A percentile compares a stretch with the other conserved stretches of the same genome.
Evolutionary conservation across 1,139 yeast species (phyloP).

Genomic region (Candida glucosophila): DNA sequence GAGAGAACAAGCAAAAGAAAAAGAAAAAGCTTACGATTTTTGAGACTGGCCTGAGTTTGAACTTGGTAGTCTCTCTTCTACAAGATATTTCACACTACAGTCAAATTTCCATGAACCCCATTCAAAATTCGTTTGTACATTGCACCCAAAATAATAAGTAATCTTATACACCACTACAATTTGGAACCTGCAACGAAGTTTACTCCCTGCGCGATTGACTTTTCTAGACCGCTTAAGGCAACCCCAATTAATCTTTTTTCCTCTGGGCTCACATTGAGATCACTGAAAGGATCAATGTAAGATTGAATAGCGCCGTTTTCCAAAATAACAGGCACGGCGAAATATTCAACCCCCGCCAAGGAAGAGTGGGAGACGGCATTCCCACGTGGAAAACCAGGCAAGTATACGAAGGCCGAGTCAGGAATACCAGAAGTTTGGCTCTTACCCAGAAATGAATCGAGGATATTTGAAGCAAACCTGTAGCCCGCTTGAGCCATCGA

Average conservation of each 20-base stretch:
- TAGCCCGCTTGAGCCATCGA: slow-evolving; percentile 76
- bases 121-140: too few relatives aligned
- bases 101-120: too few relatives aligned
- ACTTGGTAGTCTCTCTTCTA: too few relatives aligned
- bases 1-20: too few relatives aligned
- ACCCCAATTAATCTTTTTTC: slow-evolving; percentile 41
- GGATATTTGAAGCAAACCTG: slow-evolving; percentile 48
- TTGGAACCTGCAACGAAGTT: slow-evolving; percentile 45
- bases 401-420: slow-evolving; percentile 54
- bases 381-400: slow-evolving; percentile 49
- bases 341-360: slow-evolving; percentile 40
- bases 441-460: slow-evolving; percentile 32
- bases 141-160: too few relatives aligned
- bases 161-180: slow-evolving; percentile 25
- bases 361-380: slow-evolving; percentile 29
- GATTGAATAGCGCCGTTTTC: slow-evolving; percentile 41
- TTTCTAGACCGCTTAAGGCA: slow-evolving; percentile 47
- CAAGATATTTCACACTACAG: too few relatives aligned
- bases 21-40: too few relatives aligned
- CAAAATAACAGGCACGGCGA: slow-evolving; percentile 54
- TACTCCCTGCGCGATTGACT: slow-evolving; percentile 55
- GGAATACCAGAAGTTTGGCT: slow-evolving; percentile 19
- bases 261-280: slow-evolving; percentile 23
- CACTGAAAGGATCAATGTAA: slow-evolving; percentile 35
- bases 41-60: too few relatives aligned